Base-by-base conservation (phyloP, 768 basidiomycete genomes). In the Serendipita sp. region DNA sequence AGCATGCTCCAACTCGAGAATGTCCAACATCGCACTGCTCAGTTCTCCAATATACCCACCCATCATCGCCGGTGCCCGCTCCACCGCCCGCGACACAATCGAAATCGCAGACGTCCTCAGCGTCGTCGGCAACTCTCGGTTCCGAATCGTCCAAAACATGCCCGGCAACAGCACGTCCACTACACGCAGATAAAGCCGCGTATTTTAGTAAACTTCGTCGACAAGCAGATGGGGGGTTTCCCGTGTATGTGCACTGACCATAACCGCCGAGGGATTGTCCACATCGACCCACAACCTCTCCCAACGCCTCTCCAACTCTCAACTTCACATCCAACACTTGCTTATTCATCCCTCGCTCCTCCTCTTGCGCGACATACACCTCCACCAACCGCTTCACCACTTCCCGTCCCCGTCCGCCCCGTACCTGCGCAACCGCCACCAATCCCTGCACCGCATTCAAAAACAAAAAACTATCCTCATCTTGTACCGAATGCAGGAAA, bases 381-480 rank as follows among this genome's bases (percentile, higher is more conserved):
- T 78, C 76, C n/a, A 91, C 73, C 26, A 96, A 76, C 3, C 77
- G 74, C 62, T 75, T 75, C 5, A 94, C 71, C 13, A 93, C 84
- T 11, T 90, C 85, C 65, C 79, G 81, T 2, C 89, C 90, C 64
- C 84, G 82, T 1, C 76, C 77, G 2, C 89, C 90, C 64, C 84
- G 82, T 1, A 76, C 4, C 67, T 92, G 85, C 0, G 86, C 91
- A 80, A 97, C 84, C 3, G 80, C 82, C n/a, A 85, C 81, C 0
- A 98, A 77, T 0, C 94, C 94, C 68, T 93, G 90, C 14, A 95
- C 86, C 0, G 88, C 92, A 69, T 92, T 92, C 61, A 97, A 75
- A 69, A 91, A 97, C 62, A 97, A 83, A 71, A 92, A 97, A n/a
- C 90, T 91, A 69, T 98, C 95, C 42, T 93, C 88, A 65, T 96